phyloP scores from a whole-genome alignment of 2,329 filamentous ascomycete species.

The Phialocephala sp. region DNA sequence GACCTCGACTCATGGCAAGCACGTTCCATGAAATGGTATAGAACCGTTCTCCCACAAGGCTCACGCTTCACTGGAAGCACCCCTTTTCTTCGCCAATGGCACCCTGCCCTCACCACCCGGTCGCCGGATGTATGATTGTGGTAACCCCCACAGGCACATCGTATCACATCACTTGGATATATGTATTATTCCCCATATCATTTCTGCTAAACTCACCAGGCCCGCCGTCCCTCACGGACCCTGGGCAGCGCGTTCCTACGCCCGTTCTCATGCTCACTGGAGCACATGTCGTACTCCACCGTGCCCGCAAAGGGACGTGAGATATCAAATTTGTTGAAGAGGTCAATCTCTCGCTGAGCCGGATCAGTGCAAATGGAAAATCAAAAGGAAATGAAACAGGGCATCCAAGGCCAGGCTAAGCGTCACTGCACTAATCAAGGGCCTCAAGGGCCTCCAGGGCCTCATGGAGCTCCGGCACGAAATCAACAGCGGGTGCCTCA shows the following conservation, averaged over 20 bases:
- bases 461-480: conserved; percentile 5
- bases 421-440: conserved; percentile 10
- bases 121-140: conserved; percentile 9
- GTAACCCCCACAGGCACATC: conserved; percentile 9
- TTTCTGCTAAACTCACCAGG: conserved; percentile 5
- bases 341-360: conserved; percentile 5
- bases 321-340: conserved; percentile 8
- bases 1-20: background rate
- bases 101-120: background rate
- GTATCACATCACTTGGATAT: conserved; percentile 9
- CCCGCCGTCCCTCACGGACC: background rate
- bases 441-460: background rate
- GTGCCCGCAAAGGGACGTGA: background rate
- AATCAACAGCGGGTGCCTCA: conserved; percentile 6
- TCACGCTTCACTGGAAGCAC: conserved; percentile 9
- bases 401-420: conserved; percentile 19
- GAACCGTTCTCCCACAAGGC: conserved; percentile 6
- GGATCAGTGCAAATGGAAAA: conserved; percentile 6
- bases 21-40: conserved; percentile 1
- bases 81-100: background rate
- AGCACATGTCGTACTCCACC: conserved; percentile 8
- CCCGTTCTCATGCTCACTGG: background rate
- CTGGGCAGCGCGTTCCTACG: background rate
- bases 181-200: conserved; percentile 11
- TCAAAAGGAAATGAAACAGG: conserved; percentile 30